Evolutionary conservation across 441 rosid species (phyloP), one percentile per base, ranked within the genome.

Genomic region (Jatropha podagrica): DNA sequence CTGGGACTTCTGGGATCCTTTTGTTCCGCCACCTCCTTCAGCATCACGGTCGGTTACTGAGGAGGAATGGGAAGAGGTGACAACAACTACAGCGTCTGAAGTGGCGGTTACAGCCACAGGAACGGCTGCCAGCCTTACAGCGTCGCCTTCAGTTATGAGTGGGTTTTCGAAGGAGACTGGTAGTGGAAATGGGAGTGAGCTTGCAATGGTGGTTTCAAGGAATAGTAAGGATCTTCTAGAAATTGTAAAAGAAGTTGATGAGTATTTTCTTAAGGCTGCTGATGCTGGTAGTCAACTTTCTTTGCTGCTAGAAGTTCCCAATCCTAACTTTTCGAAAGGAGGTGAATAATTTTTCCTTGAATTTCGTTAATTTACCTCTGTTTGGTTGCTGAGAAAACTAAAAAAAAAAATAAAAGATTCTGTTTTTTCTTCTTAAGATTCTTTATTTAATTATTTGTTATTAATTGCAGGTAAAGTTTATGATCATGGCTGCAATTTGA

Each of bases 1-100:
- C 66, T 95, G 99, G 99, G 99, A 95, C 77, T 95, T 95, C 77
- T 95, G 97, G 99, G 94, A 92, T 81, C 97, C 99, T 2, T 95
- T 93, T 73, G 78, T 78, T 20, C 95, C 88, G 18, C 72, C 91
- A 55, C 56, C 86, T 73, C 79, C 87, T 76, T 83, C 54, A 10
- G 80, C 89, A 2, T 79, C 88, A 18, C 61, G 83, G 70, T 77
- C 89, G 4, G 78, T 73, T 26, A 80, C 83, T 2, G 97, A 89
- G 83, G 96, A 89, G 65, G 97, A 90, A 20, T 93, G 95, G 98
- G 97, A 89, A 76, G 98, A 84, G 9, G 91, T 81, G 60, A 85
- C 90, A 26, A 77, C 83, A 54, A 83, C 88, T 0, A 84, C 89
- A 2, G 77, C 82, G 7, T 88, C 97, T 8, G 90, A 87, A 65